These are phyloP conservation scores for Earliella scabrosa DNA, from an alignment of 1,284 basidiomycete genomes.

Conservation along the genomic window DNA sequence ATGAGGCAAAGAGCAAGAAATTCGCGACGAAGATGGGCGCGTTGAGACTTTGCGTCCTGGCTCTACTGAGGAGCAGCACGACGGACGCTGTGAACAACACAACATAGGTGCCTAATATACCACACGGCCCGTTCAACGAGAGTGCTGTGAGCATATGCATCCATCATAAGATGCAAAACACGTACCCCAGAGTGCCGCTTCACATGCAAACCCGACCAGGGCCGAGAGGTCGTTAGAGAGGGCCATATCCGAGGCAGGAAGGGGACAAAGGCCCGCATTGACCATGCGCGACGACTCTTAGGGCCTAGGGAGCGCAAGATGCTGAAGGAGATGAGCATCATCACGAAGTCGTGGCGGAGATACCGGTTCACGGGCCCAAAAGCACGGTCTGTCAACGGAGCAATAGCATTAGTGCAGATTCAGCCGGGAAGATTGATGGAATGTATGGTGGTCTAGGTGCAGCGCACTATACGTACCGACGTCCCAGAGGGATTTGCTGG, in stretches of 20 bases:
- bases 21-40: constrained; percentile 11
- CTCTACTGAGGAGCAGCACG: constrained; percentile 22
- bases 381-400: background rate
- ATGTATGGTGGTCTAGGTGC: too few relatives aligned
- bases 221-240: constrained; percentile 33
- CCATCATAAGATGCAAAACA: background rate
- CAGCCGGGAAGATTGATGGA: background rate
- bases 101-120: constrained; percentile 15
- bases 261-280: background rate
- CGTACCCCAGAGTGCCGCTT: constrained; percentile 34
- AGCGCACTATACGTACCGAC: too few relatives aligned
- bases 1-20: constrained; percentile 35
- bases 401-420: background rate
- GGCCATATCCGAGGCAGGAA: background rate
- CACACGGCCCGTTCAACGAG: too few relatives aligned
- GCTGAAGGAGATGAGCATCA: background rate
- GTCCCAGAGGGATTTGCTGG: too few relatives aligned
- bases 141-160: background rate
- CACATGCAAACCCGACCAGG: constrained; percentile 39
- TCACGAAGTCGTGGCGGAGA: background rate
- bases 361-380: background rate
- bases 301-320: background rate
- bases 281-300: background rate
- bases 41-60: constrained; percentile 5
- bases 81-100: constrained; percentile 8